phyloP scores from a whole-genome alignment of 2,329 filamentous ascomycete genomes.

The Epichloe sylvatica region DNA sequence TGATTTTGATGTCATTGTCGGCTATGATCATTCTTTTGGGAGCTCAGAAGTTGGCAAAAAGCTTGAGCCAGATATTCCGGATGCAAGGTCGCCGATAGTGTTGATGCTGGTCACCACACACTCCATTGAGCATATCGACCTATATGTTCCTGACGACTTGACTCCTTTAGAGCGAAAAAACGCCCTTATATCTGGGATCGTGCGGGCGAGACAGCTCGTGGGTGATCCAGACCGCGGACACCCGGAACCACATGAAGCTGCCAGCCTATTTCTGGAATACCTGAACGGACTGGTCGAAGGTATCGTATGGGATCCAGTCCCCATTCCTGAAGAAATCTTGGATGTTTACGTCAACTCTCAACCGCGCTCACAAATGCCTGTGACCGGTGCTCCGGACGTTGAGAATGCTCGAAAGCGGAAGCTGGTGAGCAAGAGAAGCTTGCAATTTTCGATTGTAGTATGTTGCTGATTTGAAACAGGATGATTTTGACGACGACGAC shows the following conservation, averaged over 20 bases:
- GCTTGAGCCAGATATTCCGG: constrained; percentile 2
- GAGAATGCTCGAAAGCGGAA: constrained; percentile 32
- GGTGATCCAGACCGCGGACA: constrained; percentile 26
- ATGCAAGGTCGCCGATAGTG: constrained; percentile 26
- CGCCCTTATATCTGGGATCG: constrained; percentile 25
- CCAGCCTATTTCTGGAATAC: constrained; percentile 32
- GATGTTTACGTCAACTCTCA: constrained; percentile 31
- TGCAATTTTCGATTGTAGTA: not conserved
- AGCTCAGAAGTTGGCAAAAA: constrained; percentile 15
- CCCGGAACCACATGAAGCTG: constrained; percentile 31
- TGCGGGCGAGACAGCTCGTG: constrained; percentile 24
- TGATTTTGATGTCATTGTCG: constrained; percentile 37
- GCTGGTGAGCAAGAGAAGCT: constrained; percentile 24
- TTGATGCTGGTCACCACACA: constrained; percentile 35
- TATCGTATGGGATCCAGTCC: constrained; percentile 32
- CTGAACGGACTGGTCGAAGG: constrained; percentile 24
- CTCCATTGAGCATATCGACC: constrained; percentile 42
- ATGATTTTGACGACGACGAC: constrained; percentile 19
- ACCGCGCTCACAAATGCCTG: constrained; percentile 17
- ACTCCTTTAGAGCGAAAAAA: constrained; percentile 33
- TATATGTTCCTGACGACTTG: constrained; percentile 25
- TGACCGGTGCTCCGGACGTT: constrained; percentile 7
- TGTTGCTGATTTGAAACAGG: constrained; percentile 10
- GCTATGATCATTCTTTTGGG: constrained; percentile 38
- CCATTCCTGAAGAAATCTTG: constrained; percentile 34